phyloP scores from a whole-genome alignment of 1,284 basidiomycete genomes.

The Ustilago trichophora region DNA sequence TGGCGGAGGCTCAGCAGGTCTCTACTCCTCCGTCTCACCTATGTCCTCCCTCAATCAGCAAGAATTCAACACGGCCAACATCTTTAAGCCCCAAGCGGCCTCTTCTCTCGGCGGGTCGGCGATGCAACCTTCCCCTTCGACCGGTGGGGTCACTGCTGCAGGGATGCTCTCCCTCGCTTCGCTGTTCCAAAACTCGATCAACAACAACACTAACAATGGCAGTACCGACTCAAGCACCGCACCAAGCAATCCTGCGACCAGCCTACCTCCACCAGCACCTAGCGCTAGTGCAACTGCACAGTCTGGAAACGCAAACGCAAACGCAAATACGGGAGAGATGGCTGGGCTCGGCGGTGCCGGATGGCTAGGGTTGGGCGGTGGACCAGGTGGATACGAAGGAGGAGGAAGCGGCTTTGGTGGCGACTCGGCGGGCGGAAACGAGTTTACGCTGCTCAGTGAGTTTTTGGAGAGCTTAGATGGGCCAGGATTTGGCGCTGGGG shows the following conservation, averaged over 20 bases:
- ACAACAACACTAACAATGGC: neutral
- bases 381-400: conserved; percentile 35
- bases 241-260: too few species aligned
- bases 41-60: conserved; percentile 29
- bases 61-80: conserved; percentile 14
- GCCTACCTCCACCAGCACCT: too few species aligned
- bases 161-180: conserved; percentile 32
- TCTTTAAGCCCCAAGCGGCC: conserved; percentile 35
- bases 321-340: too few species aligned
- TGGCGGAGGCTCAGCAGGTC: conserved; percentile 18
- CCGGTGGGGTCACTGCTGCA: conserved; percentile 9
- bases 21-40: conserved; percentile 33
- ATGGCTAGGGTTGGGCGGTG: conserved; percentile 61
- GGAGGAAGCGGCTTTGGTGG: conserved; percentile 51
- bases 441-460: conserved; percentile 60
- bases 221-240: neutral
- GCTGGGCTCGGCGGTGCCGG: conserved; percentile 55
- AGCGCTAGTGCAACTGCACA: too few species aligned
- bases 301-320: too few species aligned
- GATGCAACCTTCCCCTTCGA: conserved; percentile 14
- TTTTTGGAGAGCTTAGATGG: conserved; percentile 63
- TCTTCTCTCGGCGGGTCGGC: conserved; percentile 1
- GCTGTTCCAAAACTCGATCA: conserved; percentile 14
- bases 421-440: conserved; percentile 59
- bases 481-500: conserved; percentile 32